Conservation (phyloP, 352 stramenopile genomes). For the Ophiocytium majus region DNA sequence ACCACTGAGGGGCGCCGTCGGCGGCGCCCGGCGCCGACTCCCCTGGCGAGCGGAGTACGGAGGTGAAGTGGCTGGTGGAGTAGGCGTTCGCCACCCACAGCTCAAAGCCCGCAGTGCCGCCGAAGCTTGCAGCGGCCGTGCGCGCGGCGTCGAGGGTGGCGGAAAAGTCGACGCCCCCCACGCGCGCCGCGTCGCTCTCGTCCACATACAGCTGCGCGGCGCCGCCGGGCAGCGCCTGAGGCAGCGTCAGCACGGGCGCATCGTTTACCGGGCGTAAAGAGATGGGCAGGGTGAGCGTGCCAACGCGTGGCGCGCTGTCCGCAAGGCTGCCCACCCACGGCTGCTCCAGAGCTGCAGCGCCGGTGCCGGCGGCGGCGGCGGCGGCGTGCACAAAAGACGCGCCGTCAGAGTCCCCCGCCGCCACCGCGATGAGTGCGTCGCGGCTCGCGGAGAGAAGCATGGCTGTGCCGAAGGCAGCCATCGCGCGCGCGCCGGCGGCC, state of each 20-base stretch:
- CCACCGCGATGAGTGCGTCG: slow-evolving; percentile 37
- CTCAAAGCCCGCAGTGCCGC: slow-evolving; percentile 32
- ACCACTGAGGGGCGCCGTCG: neutral
- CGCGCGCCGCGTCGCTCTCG: slow-evolving; percentile 31
- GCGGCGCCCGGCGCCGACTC: neutral
- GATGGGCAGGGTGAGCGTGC: slow-evolving; percentile 23
- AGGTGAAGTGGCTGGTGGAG: no score
- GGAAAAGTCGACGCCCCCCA: slow-evolving; percentile 34
- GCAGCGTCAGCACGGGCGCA: slow-evolving; percentile 27
- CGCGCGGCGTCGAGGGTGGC: slow-evolving; percentile 31
- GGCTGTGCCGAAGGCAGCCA: slow-evolving; percentile 41
- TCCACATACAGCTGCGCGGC: slow-evolving; percentile 22
- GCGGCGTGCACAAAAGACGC: neutral
- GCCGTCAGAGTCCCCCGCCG: no score
- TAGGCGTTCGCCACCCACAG: slow-evolving; percentile 26
- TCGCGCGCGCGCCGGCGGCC: slow-evolving; percentile 27
- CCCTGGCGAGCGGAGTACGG: neutral
- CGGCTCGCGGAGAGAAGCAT: slow-evolving; percentile 49
- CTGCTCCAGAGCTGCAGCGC: neutral
- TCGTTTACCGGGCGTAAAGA: slow-evolving; percentile 43
- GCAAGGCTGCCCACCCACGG: no score
- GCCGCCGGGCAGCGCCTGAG: slow-evolving; percentile 30
- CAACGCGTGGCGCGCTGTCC: no score
- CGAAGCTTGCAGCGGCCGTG: slow-evolving; percentile 21
- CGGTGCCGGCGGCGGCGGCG: no score